Conservation (phyloP, 768 basidiomycete species). For the Kwoniella pini region DNA sequence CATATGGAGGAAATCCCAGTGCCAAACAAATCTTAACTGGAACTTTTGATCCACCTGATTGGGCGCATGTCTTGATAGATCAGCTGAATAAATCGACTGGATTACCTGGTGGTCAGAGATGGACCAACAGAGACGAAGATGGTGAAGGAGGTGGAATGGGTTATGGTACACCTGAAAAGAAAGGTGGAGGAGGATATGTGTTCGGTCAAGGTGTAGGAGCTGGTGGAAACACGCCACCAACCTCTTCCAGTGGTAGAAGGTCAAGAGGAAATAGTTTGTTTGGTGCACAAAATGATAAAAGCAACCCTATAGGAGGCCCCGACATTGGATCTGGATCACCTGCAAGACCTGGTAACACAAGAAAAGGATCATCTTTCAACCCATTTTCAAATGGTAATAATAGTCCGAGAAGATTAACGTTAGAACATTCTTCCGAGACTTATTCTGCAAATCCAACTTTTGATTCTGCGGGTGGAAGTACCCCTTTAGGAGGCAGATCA, state of each 20-base stretch:
- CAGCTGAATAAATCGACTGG: slow-evolving; percentile 72
- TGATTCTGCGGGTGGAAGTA: slow-evolving; percentile 25
- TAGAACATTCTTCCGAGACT: slow-evolving; percentile 24
- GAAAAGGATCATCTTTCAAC: slow-evolving; percentile 32
- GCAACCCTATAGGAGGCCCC: neutral
- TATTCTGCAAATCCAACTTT: slow-evolving; percentile 45
- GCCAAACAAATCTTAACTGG: slow-evolving; percentile 80
- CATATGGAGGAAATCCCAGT: slow-evolving; percentile 70
- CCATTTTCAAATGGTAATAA: slow-evolving; percentile 28
- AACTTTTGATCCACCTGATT: slow-evolving; percentile 68
- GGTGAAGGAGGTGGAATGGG: slow-evolving; percentile 34
- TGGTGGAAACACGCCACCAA: slow-evolving; percentile 20
- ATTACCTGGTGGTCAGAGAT: slow-evolving; percentile 66
- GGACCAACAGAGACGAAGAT: slow-evolving; percentile 60
- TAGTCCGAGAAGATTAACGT: slow-evolving; percentile 9
- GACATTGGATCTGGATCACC: slow-evolving; percentile 5
- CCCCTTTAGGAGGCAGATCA: slow-evolving; percentile 10
- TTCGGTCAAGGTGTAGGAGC: slow-evolving; percentile 48
- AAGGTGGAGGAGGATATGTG: slow-evolving; percentile 39
- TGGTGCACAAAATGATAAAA: slow-evolving; percentile 4
- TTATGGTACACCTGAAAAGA: slow-evolving; percentile 2
- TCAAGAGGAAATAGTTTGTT: slow-evolving; percentile 34
- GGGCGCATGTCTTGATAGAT: slow-evolving; percentile 73
- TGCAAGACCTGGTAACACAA: slow-evolving; percentile 14
- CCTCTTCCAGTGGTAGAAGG: slow-evolving; percentile 15